phyloP scores from a whole-genome alignment of 805 yeast genomes.

The Schwanniomyces polymorphus region DNA sequence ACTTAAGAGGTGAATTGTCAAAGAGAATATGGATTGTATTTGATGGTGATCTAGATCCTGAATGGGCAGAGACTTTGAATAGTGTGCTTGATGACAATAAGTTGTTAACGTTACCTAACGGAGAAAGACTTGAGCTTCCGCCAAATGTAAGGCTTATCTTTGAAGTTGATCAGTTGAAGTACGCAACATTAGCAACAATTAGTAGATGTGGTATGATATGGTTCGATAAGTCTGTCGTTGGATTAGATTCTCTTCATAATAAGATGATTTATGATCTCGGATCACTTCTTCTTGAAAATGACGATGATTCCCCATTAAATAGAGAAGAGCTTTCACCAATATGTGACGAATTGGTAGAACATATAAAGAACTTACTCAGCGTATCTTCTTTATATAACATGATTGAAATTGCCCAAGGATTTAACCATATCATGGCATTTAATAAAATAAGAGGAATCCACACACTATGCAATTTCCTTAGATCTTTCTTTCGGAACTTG shows the following conservation, averaged over 20 bases:
- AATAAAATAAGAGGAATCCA: constrained; percentile 32
- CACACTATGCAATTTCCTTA: constrained; percentile 42
- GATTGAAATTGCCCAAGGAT: constrained; percentile 19
- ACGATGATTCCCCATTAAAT: constrained; percentile 5
- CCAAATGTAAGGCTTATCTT: constrained; percentile 64
- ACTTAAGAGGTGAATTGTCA: constrained; percentile 56
- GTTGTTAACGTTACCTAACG: constrained; percentile 79
- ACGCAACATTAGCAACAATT: constrained; percentile 88
- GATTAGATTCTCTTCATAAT: constrained; percentile 12
- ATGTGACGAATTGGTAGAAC: constrained; percentile 12
- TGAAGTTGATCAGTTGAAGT: constrained; percentile 66
- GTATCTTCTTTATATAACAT: constrained; percentile 14
- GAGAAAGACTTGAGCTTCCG: constrained; percentile 77
- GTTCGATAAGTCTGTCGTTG: constrained; percentile 45
- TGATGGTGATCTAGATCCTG: constrained; percentile 93
- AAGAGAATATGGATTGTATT: constrained; percentile 75
- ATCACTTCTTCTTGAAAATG: constrained; percentile 5
- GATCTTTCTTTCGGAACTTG: constrained; percentile 28
- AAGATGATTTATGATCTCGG: constrained; percentile 18
- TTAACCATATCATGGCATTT: constrained; percentile 55
- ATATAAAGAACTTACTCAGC: constrained; percentile 1
- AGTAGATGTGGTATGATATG: constrained; percentile 91
- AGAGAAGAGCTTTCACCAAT: constrained; percentile 6
- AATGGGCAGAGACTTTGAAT: constrained; percentile 89
- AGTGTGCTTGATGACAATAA: constrained; percentile 90